Evolutionary conservation across 163 green algal genomes (phyloP).

Genomic region (Scenedesmus sp.): DNA sequence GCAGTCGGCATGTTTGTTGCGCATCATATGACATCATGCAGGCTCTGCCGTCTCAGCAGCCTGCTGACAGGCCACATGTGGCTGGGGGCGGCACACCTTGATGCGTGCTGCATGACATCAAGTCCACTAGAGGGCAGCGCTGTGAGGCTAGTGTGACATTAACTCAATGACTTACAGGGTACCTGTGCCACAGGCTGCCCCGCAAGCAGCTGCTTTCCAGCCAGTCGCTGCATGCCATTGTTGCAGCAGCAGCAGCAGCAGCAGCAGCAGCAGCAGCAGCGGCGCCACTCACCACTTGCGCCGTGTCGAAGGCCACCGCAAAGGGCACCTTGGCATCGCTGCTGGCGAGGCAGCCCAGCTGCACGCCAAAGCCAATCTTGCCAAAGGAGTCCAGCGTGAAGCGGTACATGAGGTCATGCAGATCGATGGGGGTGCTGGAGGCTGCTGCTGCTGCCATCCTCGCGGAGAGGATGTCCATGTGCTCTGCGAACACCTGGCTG

Average conservation of each 20-base stretch:
- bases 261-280: background rate
- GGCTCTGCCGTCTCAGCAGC: too few relatives aligned
- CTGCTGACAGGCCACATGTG: too few relatives aligned
- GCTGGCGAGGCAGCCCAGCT: constrained; percentile 46
- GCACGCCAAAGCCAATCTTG: constrained; percentile 49
- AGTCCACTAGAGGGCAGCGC: too few relatives aligned
- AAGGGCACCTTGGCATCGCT: constrained; percentile 36
- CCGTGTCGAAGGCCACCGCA: constrained; percentile 51
- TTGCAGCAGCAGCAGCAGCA: background rate
- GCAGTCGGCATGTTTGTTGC: too few relatives aligned
- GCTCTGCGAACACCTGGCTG: constrained; percentile 25
- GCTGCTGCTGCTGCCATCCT: background rate
- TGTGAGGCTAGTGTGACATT: background rate
- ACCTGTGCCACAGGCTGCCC: background rate
- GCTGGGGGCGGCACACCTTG: too few relatives aligned
- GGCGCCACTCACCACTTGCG: constrained; percentile 48
- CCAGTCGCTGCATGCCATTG: background rate
- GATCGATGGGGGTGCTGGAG: constrained; percentile 18
- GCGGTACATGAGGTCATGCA: constrained; percentile 56
- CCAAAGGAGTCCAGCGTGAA: constrained; percentile 53
- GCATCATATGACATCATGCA: too few relatives aligned
- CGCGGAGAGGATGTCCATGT: constrained; percentile 24
- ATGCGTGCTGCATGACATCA: too few relatives aligned
- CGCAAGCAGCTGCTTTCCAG: background rate
- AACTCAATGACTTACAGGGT: background rate